Conservation (phyloP, 192 early-diverging fungal genomes). For the Coemansia sp. region DNA sequence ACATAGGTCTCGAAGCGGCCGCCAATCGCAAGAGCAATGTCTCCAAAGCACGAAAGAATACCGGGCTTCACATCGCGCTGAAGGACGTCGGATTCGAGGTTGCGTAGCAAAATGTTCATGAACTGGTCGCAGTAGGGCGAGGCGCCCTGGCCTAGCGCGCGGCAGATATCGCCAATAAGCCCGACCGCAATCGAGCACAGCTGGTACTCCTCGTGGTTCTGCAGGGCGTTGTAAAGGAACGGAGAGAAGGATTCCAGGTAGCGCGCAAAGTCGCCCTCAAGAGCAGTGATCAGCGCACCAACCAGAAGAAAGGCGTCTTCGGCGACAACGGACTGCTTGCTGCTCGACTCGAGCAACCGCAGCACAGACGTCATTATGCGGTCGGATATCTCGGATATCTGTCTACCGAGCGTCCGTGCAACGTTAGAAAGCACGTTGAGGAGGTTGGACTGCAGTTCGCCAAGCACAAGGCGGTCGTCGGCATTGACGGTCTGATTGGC, state of each 20-base stretch:
- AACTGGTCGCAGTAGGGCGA: constrained; percentile 80
- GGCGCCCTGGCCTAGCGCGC: constrained; percentile 69
- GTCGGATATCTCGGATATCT: constrained; percentile 78
- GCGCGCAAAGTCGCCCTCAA: constrained; percentile 83
- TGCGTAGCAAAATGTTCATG: constrained; percentile 80
- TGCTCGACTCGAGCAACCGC: constrained; percentile 67
- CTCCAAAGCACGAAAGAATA: constrained; percentile 94
- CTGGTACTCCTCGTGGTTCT: constrained; percentile 90
- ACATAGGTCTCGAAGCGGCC: constrained; percentile 80
- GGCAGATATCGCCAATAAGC: constrained; percentile 96
- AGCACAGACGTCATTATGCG: constrained; percentile 87
- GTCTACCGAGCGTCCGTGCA: constrained; percentile 74
- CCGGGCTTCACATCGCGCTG: constrained; percentile 88
- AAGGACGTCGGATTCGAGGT: constrained; percentile 75
- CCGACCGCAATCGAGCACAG: constrained; percentile 93
- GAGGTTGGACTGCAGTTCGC: constrained; percentile 91
- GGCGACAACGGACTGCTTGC: constrained; percentile 77
- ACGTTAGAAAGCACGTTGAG: constrained; percentile 86
- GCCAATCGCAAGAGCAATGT: constrained; percentile 95
- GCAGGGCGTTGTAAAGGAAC: constrained; percentile 75
- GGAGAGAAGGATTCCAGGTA: constrained; percentile 88
- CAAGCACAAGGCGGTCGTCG: constrained; percentile 80
- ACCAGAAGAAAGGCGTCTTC: constrained; percentile 95
- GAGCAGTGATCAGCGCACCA: constrained; percentile 75
- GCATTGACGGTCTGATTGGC: constrained; percentile 75